Evolutionary conservation across 2,329 filamentous ascomycete species (phyloP).

Genomic region (Neurospora sp.): DNA sequence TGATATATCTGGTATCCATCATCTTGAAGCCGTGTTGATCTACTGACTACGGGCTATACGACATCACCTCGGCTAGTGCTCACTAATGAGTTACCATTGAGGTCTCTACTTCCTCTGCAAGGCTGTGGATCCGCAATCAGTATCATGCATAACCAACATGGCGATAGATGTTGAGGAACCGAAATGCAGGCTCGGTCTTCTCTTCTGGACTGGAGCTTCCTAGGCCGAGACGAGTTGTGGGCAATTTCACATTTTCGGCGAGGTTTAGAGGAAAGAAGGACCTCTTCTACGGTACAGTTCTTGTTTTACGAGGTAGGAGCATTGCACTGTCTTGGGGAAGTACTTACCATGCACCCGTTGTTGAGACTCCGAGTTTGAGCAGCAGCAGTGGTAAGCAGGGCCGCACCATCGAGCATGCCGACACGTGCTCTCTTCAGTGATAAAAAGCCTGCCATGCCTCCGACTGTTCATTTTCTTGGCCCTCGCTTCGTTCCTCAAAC

Average conservation of each 20-base stretch:
- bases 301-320: neutral
- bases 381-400: neutral
- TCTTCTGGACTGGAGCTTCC: neutral
- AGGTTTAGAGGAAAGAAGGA: neutral
- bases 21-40: neutral
- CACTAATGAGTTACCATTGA: neutral
- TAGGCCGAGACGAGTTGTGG: neutral
- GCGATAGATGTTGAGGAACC: neutral
- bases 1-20: neutral
- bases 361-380: neutral
- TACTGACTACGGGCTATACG: neutral
- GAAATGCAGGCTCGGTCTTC: neutral
- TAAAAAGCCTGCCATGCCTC: neutral
- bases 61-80: neutral
- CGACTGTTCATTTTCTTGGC: neutral
- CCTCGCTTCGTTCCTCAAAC: neutral
- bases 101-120: neutral
- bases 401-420: neutral
- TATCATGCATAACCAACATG: neutral
- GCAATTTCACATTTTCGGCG: neutral
- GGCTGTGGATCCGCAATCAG: neutral
- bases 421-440: neutral
- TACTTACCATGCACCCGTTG: neutral
- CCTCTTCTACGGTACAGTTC: neutral
- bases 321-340: neutral